These are phyloP conservation scores for Backusella westeae DNA, from an alignment of 192 early-diverging fungal genomes.

Conservation along the genomic window DNA sequence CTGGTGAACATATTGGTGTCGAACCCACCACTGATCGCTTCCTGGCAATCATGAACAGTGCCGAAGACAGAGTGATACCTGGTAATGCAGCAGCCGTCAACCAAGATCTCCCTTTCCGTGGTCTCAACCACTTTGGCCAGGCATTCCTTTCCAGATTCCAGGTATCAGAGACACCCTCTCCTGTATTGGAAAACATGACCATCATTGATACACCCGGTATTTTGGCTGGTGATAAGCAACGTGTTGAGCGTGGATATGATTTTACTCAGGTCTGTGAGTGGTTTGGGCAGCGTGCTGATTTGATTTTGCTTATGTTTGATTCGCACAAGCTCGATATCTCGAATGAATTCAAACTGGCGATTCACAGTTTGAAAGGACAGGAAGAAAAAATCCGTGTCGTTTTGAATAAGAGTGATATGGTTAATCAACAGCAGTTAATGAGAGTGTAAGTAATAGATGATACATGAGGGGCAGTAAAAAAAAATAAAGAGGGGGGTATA, in stretches of 20 bases:
- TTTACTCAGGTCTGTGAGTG: slow-evolving; percentile 79
- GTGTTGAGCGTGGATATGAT: slow-evolving; percentile 77
- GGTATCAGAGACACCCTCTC: slow-evolving; percentile 72
- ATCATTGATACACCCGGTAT: slow-evolving; percentile 92
- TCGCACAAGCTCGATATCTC: slow-evolving; percentile 88
- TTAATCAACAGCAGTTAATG: slow-evolving; percentile 85
- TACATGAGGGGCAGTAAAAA: neutral
- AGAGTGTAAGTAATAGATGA: slow-evolving; percentile 56
- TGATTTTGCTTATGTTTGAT: slow-evolving; percentile 87
- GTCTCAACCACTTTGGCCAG: slow-evolving; percentile 77
- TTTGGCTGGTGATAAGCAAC: slow-evolving; percentile 83
- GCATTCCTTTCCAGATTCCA: slow-evolving; percentile 71
- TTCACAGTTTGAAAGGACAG: slow-evolving; percentile 73
- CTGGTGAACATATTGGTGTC: slow-evolving; percentile 81
- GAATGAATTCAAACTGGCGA: slow-evolving; percentile 84
- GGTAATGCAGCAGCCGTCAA: slow-evolving; percentile 86
- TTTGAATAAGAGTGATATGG: slow-evolving; percentile 88
- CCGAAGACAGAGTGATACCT: slow-evolving; percentile 75
- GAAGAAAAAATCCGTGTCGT: slow-evolving; percentile 86
- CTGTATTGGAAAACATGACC: slow-evolving; percentile 77
- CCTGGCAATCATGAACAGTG: slow-evolving; percentile 78
- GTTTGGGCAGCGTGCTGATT: slow-evolving; percentile 83
- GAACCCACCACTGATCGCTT: slow-evolving; percentile 88
- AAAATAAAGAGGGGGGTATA: neutral
- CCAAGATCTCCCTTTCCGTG: slow-evolving; percentile 78